Evolutionary conservation across 805 yeast species (phyloP).

Genomic region (Tanozyma kutaoensis): DNA sequence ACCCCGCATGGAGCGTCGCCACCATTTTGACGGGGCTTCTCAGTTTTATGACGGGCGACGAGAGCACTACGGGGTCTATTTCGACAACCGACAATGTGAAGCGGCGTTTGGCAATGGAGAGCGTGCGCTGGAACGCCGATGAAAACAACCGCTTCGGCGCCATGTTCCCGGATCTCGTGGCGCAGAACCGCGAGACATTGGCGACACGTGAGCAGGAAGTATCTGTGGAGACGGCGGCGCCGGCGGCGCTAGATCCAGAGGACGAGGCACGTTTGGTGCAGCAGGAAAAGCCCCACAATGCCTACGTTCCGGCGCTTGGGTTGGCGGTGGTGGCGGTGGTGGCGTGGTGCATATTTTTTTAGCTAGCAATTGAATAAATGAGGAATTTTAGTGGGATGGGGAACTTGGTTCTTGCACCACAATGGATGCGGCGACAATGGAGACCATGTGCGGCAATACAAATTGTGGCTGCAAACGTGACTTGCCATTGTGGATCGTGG

Average conservation of each 20-base stretch:
- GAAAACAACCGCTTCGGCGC: slow-evolving; percentile 43
- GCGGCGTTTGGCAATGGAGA: slow-evolving; percentile 40
- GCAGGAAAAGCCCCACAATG: slow-evolving; percentile 2
- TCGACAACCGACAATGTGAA: slow-evolving; percentile 47
- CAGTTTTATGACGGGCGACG: slow-evolving; percentile 87
- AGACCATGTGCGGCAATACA: no score
- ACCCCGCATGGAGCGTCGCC: slow-evolving; percentile 90
- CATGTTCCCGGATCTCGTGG: slow-evolving; percentile 60
- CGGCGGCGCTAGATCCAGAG: slow-evolving; percentile 46
- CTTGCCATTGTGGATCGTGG: no score
- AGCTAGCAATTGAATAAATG: no score
- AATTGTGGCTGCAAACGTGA: no score
- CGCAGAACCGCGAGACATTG: slow-evolving; percentile 23
- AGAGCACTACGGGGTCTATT: slow-evolving; percentile 74
- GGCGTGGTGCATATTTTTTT: no score
- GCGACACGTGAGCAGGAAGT: slow-evolving; percentile 7
- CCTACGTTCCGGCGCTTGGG: slow-evolving; percentile 2
- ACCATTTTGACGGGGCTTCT: slow-evolving; percentile 79
- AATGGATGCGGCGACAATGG: no score
- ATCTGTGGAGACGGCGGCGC: no score
- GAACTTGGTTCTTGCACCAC: no score
- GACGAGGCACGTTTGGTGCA: slow-evolving; percentile 37
- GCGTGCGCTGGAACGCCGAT: slow-evolving; percentile 45
- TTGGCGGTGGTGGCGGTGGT: slow-evolving; percentile 16
- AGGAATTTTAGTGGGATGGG: no score